A percentile compares a stretch with the other conserved stretches of the same genome.
Evolutionary conservation across 768 basidiomycete species (phyloP).

Genomic region (Leccinum subgranulosum): DNA sequence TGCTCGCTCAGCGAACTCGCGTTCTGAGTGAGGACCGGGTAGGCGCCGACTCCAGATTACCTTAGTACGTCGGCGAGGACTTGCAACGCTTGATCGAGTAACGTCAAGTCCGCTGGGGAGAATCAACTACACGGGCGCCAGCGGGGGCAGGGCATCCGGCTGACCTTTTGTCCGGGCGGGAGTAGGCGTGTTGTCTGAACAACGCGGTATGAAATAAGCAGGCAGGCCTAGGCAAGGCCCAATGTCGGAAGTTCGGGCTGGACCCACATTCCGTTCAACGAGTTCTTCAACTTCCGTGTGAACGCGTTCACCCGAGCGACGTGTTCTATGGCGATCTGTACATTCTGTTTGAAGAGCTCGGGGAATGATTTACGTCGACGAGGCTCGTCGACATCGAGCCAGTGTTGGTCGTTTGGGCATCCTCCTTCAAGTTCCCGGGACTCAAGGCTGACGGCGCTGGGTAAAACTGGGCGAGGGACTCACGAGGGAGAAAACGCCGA

Average conservation of each 20-base stretch:
- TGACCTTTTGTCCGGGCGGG: conserved; percentile 30
- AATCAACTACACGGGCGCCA: not conserved
- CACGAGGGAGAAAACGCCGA: conserved; percentile 17
- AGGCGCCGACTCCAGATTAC: conserved; percentile 60
- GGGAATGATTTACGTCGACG: conserved; percentile 53
- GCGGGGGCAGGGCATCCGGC: conserved; percentile 16
- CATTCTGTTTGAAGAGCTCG: conserved; percentile 59
- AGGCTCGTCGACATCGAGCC: conserved; percentile 13
- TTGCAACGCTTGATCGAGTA: conserved; percentile 50
- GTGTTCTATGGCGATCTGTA: conserved; percentile 48
- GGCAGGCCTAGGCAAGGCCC: not conserved
- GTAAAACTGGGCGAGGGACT: conserved; percentile 11
- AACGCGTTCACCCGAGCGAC: conserved; percentile 46
- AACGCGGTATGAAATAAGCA: not conserved
- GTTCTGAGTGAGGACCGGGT: conserved; percentile 44
- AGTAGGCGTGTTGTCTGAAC: conserved; percentile 44
- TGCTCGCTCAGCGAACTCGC: conserved; percentile 40
- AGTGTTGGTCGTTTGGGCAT: conserved; percentile 12
- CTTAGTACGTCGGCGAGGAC: conserved; percentile 47
- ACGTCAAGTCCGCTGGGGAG: conserved; percentile 42
- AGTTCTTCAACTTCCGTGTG: conserved; percentile 47
- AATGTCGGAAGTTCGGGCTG: no score
- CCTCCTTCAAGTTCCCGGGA: no score
- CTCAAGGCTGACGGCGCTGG: not conserved
- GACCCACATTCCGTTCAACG: conserved; percentile 53